Conservation (phyloP, 768 basidiomycete genomes). For the Neoboletus subvelutipes region DNA sequence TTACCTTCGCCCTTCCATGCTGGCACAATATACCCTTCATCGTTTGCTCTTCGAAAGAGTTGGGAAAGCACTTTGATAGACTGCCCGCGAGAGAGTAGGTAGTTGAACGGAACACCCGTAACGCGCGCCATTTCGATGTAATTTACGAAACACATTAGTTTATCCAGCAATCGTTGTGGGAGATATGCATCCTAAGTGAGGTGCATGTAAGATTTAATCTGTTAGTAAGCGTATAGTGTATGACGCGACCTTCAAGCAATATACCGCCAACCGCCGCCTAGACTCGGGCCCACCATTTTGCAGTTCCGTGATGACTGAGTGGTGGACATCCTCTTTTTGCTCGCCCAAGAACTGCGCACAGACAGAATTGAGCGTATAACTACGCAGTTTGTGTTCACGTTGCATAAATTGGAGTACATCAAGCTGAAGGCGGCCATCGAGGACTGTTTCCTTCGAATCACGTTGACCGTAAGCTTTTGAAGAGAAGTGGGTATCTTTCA, state of each 20-base stretch:
- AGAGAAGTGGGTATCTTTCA: slow-evolving; percentile 95
- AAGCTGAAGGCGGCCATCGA: slow-evolving; percentile 92
- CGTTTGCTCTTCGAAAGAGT: slow-evolving; percentile 88
- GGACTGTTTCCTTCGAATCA: slow-evolving; percentile 88
- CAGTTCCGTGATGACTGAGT: slow-evolving; percentile 96
- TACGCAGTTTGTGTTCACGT: slow-evolving; percentile 94
- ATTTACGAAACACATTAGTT: slow-evolving; percentile 99
- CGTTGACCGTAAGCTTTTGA: slow-evolving; percentile 97
- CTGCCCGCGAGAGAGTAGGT: slow-evolving; percentile 88
- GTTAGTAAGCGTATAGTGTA: background rate
- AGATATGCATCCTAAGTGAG: slow-evolving; percentile 87
- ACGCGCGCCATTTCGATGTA: slow-evolving; percentile 99
- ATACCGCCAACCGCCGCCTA: slow-evolving; percentile 88
- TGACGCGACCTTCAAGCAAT: slow-evolving; percentile 83
- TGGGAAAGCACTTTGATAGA: slow-evolving; percentile 99
- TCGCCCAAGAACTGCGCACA: slow-evolving; percentile 97
- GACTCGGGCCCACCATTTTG: slow-evolving; percentile 97
- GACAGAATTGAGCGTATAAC: slow-evolving; percentile 96
- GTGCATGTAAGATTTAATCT: slow-evolving; percentile 1
- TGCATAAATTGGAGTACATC: slow-evolving; percentile 99
- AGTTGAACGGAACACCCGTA: slow-evolving; percentile 99
- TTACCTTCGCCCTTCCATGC: slow-evolving; percentile 81
- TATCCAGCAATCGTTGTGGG: slow-evolving; percentile 93
- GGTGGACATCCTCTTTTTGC: slow-evolving; percentile 98
- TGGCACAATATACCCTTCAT: slow-evolving; percentile 89